Evolutionary conservation across 1,284 basidiomycete species (phyloP).

Genomic region (Paramarasmius palmivorus): DNA sequence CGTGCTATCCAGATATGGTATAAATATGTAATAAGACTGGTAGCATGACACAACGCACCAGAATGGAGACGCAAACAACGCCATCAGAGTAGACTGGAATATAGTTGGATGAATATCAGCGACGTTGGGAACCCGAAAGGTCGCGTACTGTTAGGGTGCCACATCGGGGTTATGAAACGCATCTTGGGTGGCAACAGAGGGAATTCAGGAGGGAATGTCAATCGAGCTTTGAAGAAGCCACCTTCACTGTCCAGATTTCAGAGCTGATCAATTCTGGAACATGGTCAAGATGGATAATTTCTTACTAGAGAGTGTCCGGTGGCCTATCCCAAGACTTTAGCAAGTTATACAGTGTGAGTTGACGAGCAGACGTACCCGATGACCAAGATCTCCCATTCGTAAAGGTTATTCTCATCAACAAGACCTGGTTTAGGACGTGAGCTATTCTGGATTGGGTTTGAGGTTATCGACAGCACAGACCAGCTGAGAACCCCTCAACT

Average conservation of each 20-base stretch:
- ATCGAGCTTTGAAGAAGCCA: conserved; percentile 86
- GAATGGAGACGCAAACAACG: conserved; percentile 93
- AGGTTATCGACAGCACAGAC: conserved; percentile 38
- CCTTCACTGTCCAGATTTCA: conserved; percentile 66
- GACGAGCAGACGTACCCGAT: conserved; percentile 69
- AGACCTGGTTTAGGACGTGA: conserved; percentile 56
- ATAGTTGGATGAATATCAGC: background rate
- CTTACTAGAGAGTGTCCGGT: conserved; percentile 86
- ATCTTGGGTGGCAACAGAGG: conserved; percentile 94
- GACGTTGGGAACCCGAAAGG: conserved; percentile 5
- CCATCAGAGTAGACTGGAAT: conserved; percentile 85
- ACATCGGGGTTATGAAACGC: conserved; percentile 95
- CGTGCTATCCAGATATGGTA: conserved; percentile 58
- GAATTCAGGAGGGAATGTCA: conserved; percentile 89
- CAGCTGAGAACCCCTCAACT: conserved; percentile 93
- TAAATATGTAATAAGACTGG: conserved; percentile 1
- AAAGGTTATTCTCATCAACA: conserved; percentile 90
- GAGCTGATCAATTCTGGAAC: conserved; percentile 5
- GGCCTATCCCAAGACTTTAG: conserved; percentile 54
- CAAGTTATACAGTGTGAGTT: conserved; percentile 9
- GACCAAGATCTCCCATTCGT: conserved; percentile 92
- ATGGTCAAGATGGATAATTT: conserved; percentile 9
- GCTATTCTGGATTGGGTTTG: conserved; percentile 18
- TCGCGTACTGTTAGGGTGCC: conserved; percentile 94
- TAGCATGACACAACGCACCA: conserved; percentile 55